A percentile compares a stretch with the other conserved stretches of the same genome.
Conservation (phyloP, 768 basidiomycete genomes). For the Cystobasidium tubakii region DNA sequence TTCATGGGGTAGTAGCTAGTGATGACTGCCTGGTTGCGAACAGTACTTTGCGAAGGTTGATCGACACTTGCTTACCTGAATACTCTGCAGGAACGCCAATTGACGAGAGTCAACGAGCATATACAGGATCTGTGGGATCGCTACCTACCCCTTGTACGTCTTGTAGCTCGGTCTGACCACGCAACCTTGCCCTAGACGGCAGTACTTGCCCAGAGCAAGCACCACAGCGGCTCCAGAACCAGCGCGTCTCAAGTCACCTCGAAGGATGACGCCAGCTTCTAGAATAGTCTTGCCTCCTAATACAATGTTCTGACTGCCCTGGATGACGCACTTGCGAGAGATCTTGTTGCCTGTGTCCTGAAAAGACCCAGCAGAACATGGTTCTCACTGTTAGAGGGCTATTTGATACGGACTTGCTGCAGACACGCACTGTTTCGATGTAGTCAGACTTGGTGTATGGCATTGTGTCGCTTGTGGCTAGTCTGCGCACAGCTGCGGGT, state of each 20-base stretch:
- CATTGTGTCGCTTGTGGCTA: neutral
- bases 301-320: conserved; percentile 20
- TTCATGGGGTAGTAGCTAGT: conserved; percentile 96
- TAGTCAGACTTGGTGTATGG: neutral
- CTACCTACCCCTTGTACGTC: conserved; percentile 52
- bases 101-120: neutral
- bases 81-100: conserved; percentile 14
- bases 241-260: conserved; percentile 83
- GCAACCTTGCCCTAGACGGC: conserved; percentile 78
- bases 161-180: conserved; percentile 60
- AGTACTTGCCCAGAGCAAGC: conserved; percentile 87
- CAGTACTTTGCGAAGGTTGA: neutral
- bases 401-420: neutral
- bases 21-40: conserved; percentile 38
- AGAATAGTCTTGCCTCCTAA: conserved; percentile 85
- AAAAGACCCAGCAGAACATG: too few relatives aligned
- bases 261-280: conserved; percentile 77
- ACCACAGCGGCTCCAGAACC: conserved; percentile 85
- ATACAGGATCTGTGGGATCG: conserved; percentile 56
- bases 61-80: conserved; percentile 31
- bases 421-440: neutral
- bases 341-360: conserved; percentile 26
- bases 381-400: too few relatives aligned
- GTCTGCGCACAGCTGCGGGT: too few relatives aligned
- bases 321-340: neutral